phyloP scores from a whole-genome alignment of 768 basidiomycete genomes.

The Boletellus sp. region DNA sequence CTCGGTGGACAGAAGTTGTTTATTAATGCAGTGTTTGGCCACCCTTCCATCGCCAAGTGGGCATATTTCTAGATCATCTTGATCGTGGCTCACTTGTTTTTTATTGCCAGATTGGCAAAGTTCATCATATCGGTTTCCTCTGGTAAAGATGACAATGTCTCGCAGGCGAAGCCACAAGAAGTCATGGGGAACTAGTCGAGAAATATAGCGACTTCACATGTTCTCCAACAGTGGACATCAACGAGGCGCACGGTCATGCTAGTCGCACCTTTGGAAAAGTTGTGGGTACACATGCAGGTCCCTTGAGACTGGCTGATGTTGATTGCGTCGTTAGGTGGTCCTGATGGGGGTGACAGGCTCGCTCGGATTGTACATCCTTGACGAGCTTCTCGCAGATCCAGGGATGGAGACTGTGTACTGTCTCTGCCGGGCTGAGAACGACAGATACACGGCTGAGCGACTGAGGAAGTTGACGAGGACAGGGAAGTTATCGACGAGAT shows the following conservation, averaged over 20 bases:
- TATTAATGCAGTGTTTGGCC: conserved; percentile 44
- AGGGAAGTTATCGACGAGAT: conserved; percentile 29
- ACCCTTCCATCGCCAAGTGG: conserved; percentile 42
- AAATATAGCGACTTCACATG: conserved; percentile 31
- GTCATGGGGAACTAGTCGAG: conserved; percentile 45
- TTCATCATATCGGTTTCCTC: conserved; percentile 36
- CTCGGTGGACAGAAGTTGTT: conserved; percentile 20
- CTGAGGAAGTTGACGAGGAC: conserved; percentile 39
- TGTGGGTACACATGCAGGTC: conserved; percentile 3
- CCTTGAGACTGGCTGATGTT: background rate
- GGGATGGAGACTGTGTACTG: conserved; percentile 44
- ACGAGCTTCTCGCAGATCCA: conserved; percentile 36
- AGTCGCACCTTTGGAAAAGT: conserved; percentile 7
- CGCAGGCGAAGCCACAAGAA: conserved; percentile 29
- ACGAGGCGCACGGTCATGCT: conserved; percentile 12
- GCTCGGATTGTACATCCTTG: conserved; percentile 50
- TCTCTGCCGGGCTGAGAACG: conserved; percentile 46
- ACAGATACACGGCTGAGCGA: conserved; percentile 40
- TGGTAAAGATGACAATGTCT: conserved; percentile 22
- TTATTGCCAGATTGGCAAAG: conserved; percentile 34
- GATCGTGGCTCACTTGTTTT: background rate
- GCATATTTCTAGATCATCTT: conserved; percentile 1
- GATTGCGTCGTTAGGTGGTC: conserved; percentile 22
- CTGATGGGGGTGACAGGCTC: conserved; percentile 54
- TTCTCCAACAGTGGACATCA: background rate